Evolutionary conservation across 768 basidiomycete species (phyloP).

Genomic region (Rhizopogon roseolus): DNA sequence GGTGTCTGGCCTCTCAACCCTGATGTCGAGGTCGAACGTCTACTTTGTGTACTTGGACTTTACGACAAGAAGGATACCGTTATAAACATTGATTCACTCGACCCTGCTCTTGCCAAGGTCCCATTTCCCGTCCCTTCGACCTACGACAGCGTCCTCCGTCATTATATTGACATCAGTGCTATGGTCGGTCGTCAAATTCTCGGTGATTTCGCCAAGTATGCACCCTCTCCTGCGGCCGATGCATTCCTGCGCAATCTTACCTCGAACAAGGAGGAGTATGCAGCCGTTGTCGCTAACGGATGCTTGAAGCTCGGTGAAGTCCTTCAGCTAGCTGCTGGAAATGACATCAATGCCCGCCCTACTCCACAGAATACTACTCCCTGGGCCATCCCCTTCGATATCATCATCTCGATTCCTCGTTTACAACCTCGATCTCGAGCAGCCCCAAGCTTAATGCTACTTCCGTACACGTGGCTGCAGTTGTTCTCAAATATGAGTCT

Average conservation of each 20-base stretch:
- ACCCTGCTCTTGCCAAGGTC: constrained; percentile 96
- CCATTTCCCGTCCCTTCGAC: constrained; percentile 98
- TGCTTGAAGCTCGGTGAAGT: constrained; percentile 93
- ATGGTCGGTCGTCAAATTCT: constrained; percentile 93
- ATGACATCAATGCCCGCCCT: constrained; percentile 55
- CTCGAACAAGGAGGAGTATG: constrained; percentile 84
- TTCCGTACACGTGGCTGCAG: constrained; percentile 89
- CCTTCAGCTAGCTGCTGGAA: constrained; percentile 84
- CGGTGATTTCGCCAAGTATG: constrained; percentile 80
- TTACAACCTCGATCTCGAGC: constrained; percentile 98
- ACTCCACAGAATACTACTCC: constrained; percentile 70
- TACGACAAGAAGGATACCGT: constrained; percentile 74
- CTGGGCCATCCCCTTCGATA: constrained; percentile 95
- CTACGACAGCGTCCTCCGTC: constrained; percentile 86
- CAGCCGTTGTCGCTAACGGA: constrained; percentile 66
- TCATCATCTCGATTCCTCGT: constrained; percentile 88
- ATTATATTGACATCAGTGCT: constrained; percentile 96
- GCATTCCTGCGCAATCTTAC: constrained; percentile 71
- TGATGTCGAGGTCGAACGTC: constrained; percentile 84
- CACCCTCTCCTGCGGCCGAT: constrained; percentile 76
- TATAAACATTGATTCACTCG: constrained; percentile 93
- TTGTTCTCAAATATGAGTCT: constrained; percentile 91
- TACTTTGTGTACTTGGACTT: constrained; percentile 83
- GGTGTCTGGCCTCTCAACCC: constrained; percentile 97
- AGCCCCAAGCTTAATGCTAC: constrained; percentile 90